phyloP scores from a whole-genome alignment of 257 asterid genomes.

The Eucommia ulmoides region DNA sequence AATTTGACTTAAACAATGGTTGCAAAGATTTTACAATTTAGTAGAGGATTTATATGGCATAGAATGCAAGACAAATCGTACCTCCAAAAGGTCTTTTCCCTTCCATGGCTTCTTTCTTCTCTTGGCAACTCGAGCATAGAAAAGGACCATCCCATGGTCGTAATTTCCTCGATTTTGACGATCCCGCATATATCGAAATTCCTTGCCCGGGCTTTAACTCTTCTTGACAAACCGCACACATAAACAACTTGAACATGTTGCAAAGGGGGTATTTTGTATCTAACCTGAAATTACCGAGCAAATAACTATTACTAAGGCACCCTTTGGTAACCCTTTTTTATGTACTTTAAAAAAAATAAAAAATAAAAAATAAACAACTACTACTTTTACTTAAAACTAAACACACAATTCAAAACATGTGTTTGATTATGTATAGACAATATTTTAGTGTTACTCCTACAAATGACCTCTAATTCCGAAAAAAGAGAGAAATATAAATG shows the following conservation, averaged over 20 bases:
- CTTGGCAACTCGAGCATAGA: constrained; percentile 87
- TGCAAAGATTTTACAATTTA: no score
- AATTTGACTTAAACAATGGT: no score
- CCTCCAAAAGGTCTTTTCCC: constrained; percentile 80
- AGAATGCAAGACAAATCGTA: constrained; percentile 12
- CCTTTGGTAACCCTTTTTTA: no score
- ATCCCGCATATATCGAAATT: constrained; percentile 59
- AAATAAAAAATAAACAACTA: not conserved
- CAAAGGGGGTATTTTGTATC: constrained; percentile 79
- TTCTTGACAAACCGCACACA: constrained; percentile 91
- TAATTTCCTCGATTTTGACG: constrained; percentile 38
- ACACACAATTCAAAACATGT: no score
- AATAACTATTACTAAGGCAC: not conserved
- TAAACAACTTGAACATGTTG: constrained; percentile 91
- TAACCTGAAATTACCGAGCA: constrained; percentile 49
- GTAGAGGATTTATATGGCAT: constrained; percentile 3
- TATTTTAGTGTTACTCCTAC: not conserved
- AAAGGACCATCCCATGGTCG: constrained; percentile 99
- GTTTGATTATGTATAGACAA: no score
- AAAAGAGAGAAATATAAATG: no score
- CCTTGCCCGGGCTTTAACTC: constrained; percentile 94
- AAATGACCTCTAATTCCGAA: no score
- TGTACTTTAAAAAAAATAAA: constrained; percentile 1
- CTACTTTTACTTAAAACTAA: not conserved
- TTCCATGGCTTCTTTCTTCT: constrained; percentile 97